A percentile compares a stretch with the other conserved stretches of the same genome.
phyloP scores from a whole-genome alignment of 345 rosid species.

The Schrenkiella parvula region DNA sequence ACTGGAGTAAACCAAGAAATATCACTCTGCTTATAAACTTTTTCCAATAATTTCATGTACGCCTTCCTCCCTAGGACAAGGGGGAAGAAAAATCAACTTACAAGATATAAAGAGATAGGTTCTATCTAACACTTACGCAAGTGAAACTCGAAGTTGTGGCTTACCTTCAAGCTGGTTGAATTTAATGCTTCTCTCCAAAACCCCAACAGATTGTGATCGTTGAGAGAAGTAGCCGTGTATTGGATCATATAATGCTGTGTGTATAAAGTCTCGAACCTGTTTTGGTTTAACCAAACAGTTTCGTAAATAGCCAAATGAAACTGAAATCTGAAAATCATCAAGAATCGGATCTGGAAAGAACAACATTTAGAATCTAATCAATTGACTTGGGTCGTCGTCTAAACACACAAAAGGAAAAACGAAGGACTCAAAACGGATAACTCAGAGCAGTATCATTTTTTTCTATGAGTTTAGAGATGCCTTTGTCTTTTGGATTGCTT shows the following conservation, averaged over 20 bases:
- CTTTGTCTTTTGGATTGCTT: background rate
- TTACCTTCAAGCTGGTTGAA: conserved; percentile 79
- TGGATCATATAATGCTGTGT: conserved; percentile 68
- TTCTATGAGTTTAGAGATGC: background rate
- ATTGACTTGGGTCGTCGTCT: background rate
- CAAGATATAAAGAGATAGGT: background rate
- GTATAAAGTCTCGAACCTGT: conserved; percentile 87
- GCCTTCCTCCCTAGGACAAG: conserved; percentile 71
- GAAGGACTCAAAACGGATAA: background rate
- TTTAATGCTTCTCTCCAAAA: conserved; percentile 74
- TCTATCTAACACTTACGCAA: background rate
- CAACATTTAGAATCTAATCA: background rate
- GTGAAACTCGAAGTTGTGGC: background rate
- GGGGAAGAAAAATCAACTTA: background rate
- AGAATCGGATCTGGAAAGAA: background rate
- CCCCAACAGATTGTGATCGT: conserved; percentile 71
- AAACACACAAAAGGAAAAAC: background rate
- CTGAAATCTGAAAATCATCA: background rate
- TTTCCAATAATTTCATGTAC: conserved; percentile 73
- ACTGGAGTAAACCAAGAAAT: conserved; percentile 98
- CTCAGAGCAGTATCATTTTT: too few relatives aligned
- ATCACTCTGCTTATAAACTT: conserved; percentile 85
- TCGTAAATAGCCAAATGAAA: background rate
- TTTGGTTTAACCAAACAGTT: background rate
- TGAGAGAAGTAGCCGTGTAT: conserved; percentile 89